Conservation (phyloP, 2,329 filamentous ascomycete genomes). For the Diaporthe nobilis region DNA sequence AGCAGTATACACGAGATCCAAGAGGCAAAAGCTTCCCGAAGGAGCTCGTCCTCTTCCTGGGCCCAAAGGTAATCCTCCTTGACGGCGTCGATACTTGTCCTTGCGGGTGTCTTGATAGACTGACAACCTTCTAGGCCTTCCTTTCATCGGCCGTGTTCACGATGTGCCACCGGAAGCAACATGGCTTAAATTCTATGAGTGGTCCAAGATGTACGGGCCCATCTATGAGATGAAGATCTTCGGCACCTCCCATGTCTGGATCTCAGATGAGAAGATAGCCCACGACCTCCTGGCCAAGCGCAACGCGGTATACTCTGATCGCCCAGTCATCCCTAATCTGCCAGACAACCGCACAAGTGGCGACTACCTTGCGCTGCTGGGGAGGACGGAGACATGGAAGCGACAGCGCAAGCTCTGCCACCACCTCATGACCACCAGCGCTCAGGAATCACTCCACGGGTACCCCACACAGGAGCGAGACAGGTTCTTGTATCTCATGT, state of each 20-base stretch:
- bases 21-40: conserved; percentile 46
- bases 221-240: conserved; percentile 64
- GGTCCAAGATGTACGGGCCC: conserved; percentile 61
- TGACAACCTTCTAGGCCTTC: conserved; percentile 52
- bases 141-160: conserved; percentile 60
- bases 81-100: too few relatives aligned
- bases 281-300: conserved; percentile 60
- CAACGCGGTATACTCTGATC: conserved; percentile 61
- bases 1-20: neutral
- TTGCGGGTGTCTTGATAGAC: neutral
- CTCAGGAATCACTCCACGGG: conserved; percentile 54
- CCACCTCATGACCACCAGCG: conserved; percentile 57
- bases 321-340: conserved; percentile 61
- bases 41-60: conserved; percentile 50
- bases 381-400: conserved; percentile 61
- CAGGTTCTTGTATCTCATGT: conserved; percentile 60
- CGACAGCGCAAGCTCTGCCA: conserved; percentile 62
- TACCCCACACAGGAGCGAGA: conserved; percentile 62
- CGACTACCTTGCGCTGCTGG: conserved; percentile 61
- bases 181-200: conserved; percentile 65
- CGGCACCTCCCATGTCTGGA: conserved; percentile 62
- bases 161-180: conserved; percentile 58
- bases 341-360: conserved; percentile 63
- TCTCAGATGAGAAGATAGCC: conserved; percentile 61
- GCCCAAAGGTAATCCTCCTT: conserved; percentile 45